Conservation (phyloP, 768 basidiomycete genomes). For the Tulasnella sp. region DNA sequence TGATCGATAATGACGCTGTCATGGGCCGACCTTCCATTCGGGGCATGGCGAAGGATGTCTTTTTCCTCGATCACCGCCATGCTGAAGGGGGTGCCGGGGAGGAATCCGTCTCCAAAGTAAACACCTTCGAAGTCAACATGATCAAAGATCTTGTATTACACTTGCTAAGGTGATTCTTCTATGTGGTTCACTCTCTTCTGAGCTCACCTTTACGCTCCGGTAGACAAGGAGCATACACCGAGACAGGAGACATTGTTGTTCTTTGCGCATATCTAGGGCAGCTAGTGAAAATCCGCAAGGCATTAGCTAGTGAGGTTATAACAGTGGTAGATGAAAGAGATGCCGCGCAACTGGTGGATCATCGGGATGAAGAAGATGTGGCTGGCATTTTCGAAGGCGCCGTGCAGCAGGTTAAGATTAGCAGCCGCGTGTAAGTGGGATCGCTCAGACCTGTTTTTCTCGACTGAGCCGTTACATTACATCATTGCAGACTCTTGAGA, state of each 20-base stretch:
- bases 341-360: conserved; percentile 58
- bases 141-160: conserved; percentile 58
- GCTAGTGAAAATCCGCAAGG: conserved; percentile 51
- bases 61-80: conserved; percentile 59
- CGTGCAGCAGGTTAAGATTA: conserved; percentile 55
- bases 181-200: background rate
- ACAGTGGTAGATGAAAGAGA: conserved; percentile 73
- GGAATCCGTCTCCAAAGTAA: conserved; percentile 68
- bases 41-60: conserved; percentile 66
- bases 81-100: conserved; percentile 43
- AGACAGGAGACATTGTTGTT: conserved; percentile 60
- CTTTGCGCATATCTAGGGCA: conserved; percentile 60
- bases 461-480: too few species aligned
- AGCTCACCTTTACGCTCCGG: conserved; percentile 37
- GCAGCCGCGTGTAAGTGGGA: conserved; percentile 53
- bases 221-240: conserved; percentile 52
- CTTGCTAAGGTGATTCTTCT: conserved; percentile 46
- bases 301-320: conserved; percentile 53
- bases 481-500: conserved; percentile 58
- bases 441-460: too few species aligned
- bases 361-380: conserved; percentile 45
- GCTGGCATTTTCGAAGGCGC: conserved; percentile 42
- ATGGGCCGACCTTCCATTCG: conserved; percentile 57
- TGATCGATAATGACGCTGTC: conserved; percentile 63
- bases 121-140: conserved; percentile 66